Evolutionary conservation across 2,329 filamentous ascomycete genomes (phyloP).

Genomic region (Alternaria dauci): DNA sequence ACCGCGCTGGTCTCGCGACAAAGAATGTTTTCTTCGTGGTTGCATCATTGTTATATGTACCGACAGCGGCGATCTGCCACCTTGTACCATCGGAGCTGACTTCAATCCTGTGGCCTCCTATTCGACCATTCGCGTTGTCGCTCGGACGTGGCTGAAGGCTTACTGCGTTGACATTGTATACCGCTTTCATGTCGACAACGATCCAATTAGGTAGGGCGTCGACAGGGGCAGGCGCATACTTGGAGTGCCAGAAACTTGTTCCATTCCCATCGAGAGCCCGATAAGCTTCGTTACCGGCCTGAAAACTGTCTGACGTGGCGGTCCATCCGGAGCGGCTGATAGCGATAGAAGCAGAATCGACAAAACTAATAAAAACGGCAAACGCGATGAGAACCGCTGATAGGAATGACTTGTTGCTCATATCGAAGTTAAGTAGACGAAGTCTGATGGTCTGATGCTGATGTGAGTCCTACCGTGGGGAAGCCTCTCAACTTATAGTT

Average conservation of each 20-base stretch:
- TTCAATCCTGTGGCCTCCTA: constrained; percentile 47
- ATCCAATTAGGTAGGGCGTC: constrained; percentile 43
- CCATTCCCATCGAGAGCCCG: constrained; percentile 46
- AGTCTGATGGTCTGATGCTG: not conserved
- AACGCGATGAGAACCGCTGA: constrained; percentile 5
- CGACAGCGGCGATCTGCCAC: constrained; percentile 35
- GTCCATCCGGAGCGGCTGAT: constrained; percentile 37
- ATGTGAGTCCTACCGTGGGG: not conserved
- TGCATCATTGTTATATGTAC: constrained; percentile 37
- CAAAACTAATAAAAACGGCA: constrained; percentile 12
- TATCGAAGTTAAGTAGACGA: not conserved
- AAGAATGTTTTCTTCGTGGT: constrained; percentile 37
- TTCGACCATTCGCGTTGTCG: constrained; percentile 45
- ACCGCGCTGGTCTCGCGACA: constrained; percentile 31
- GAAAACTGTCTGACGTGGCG: constrained; percentile 36
- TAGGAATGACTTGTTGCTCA: not conserved
- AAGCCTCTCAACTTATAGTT: not conserved
- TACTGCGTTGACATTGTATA: constrained; percentile 42
- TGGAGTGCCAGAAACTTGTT: constrained; percentile 47
- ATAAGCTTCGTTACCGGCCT: constrained; percentile 28
- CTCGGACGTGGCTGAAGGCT: constrained; percentile 47
- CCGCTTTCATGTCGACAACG: constrained; percentile 45
- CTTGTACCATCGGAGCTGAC: constrained; percentile 41
- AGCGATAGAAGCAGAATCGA: constrained; percentile 24
- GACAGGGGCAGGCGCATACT: constrained; percentile 27